Conservation (phyloP, 164 flowering plant species). For the Houttuynia cordata region DNA sequence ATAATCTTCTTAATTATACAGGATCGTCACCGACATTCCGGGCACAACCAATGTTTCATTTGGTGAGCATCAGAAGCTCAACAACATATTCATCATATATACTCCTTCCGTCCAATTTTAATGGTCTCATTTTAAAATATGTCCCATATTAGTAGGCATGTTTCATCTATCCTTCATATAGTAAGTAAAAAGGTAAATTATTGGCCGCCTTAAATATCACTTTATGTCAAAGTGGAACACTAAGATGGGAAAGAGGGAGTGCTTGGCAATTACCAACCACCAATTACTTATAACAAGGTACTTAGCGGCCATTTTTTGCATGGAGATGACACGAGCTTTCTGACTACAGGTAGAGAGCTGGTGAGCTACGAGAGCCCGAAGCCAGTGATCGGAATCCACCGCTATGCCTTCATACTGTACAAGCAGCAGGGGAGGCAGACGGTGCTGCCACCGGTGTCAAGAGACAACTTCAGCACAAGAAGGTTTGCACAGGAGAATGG, state of each 20-base stretch:
- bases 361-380: slow-evolving; percentile 51
- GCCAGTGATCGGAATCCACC: slow-evolving; percentile 70
- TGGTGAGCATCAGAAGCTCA: slow-evolving; percentile 31
- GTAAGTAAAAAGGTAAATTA: too few relatives aligned
- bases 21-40: slow-evolving; percentile 84
- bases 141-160: too few relatives aligned
- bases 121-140: too few relatives aligned
- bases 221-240: too few relatives aligned
- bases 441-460: slow-evolving; percentile 36
- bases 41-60: slow-evolving; percentile 75
- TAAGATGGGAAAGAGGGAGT: too few relatives aligned
- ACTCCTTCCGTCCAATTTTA: background rate
- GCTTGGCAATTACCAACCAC: too few relatives aligned
- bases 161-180: too few relatives aligned
- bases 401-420: slow-evolving; percentile 65
- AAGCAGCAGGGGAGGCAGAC: slow-evolving; percentile 42
- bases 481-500: slow-evolving; percentile 52
- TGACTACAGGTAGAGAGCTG: slow-evolving; percentile 50
- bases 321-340: too few relatives aligned
- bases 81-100: background rate
- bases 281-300: too few relatives aligned
- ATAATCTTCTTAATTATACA: slow-evolving; percentile 11
- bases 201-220: too few relatives aligned
- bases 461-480: slow-evolving; percentile 60
- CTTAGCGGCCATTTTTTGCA: too few relatives aligned